Conservation (phyloP, 805 yeast species). For the Candida krabiensis region DNA sequence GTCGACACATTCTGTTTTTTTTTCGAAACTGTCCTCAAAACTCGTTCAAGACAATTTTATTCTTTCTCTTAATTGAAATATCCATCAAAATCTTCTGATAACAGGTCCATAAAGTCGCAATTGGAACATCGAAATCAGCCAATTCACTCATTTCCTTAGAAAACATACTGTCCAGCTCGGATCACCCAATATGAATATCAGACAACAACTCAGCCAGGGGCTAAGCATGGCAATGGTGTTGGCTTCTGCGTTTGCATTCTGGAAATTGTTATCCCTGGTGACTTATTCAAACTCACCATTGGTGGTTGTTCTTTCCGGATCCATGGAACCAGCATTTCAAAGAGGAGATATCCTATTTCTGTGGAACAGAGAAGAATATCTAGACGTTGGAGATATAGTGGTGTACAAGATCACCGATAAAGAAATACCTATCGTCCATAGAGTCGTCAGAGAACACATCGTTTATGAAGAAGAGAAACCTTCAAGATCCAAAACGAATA, state of each 20-base stretch:
- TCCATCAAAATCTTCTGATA: too few relatives aligned
- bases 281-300: slow-evolving; percentile 89
- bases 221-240: slow-evolving; percentile 76
- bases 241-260: slow-evolving; percentile 86
- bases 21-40: not conserved
- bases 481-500: slow-evolving; percentile 16
- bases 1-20: not conserved
- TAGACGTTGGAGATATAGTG: slow-evolving; percentile 87
- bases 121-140: too few relatives aligned
- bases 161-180: too few relatives aligned
- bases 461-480: slow-evolving; percentile 26
- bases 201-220: slow-evolving; percentile 39
- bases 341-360: slow-evolving; percentile 91
- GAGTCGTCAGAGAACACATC: slow-evolving; percentile 85
- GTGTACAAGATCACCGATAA: slow-evolving; percentile 83
- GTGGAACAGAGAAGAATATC: slow-evolving; percentile 75
- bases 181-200: slow-evolving; percentile 31
- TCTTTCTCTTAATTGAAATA: too few relatives aligned
- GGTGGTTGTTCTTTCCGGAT: slow-evolving; percentile 95
- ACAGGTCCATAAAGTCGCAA: too few relatives aligned
- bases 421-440: slow-evolving; percentile 93
- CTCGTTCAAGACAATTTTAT: too few relatives aligned
- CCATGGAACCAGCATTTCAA: slow-evolving; percentile 99
- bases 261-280: slow-evolving; percentile 77
- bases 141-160: too few relatives aligned